Evolutionary conservation across 768 basidiomycete species (phyloP), one percentile per base, ranked within the genome.

Genomic region (Heimioporus sp.): DNA sequence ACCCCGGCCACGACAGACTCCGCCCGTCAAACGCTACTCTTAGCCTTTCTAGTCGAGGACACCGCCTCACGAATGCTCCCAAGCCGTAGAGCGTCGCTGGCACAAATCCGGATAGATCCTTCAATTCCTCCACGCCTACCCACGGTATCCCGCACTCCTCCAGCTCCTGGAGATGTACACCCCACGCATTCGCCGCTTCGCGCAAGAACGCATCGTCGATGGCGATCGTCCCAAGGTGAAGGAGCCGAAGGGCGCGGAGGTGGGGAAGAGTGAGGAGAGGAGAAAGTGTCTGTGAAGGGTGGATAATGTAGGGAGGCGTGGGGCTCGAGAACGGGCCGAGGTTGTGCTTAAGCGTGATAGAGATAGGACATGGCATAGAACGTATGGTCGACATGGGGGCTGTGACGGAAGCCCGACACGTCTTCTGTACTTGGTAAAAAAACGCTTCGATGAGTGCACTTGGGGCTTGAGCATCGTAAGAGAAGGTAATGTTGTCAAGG

Each of bases 61-160:
- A 67, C 35, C 45, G 46, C 48, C 28, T 51, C 10, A 58, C 46
- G 24, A 67, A 57, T 28, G 51, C 52, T 6, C 65, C 61, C 9
- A 67, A 11, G 15, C 67, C 58, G 8, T 52, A 50, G 5, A 67
- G 55, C 11, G 65, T 66, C 35, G 59, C 58, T 2, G 54, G 43
- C 28, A 54, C 44, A 30, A 36, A 51, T 11, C 53, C 51, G 2
- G 56, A 54, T 2, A 62, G 31, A 9, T 43, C 47, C 4, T 37
- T 46, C 21, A 55, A 53, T 8, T 60, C 63, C 0, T 64, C 55
- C 11, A 54, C 43, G 9, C 58, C 50, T 8, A 52, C 48, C 66
- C 68, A 68, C n/a, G 65, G 61, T 38, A 68, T 54, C 21, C 66
- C 62, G 15, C 59, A 60, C 41, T 69, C 59, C 32, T 60, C 56